Base-by-base conservation (phyloP, 2,329 filamentous ascomycete species). In the Neoscytalidium dimidiatum region DNA sequence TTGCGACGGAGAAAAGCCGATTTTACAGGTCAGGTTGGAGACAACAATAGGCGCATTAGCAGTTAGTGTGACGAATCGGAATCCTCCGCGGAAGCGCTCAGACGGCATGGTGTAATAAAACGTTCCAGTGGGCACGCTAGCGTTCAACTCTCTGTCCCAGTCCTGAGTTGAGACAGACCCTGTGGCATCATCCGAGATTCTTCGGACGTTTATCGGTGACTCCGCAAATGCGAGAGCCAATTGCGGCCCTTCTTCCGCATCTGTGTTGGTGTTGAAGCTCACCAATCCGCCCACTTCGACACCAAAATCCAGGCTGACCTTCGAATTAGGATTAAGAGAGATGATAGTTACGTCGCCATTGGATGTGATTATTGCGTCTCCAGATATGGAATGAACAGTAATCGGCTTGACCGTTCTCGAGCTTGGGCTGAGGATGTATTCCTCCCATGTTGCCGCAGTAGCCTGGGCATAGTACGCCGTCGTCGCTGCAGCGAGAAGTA, bases 221-320 rank as follows among this genome's bases (percentile, higher is more conserved):
- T 81, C 79, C 3, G 76, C 75, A 61, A 81, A 81, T 3, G 78
- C 78, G 5, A 80, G 70, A 3, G 78, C 77, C 11, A 81, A 19
- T 17, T 46, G 68, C 2, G 70, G 68, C 11, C 76, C 77, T 6
- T 68, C 35, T 2, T 77, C 77, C 8, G 77, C 77, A 3, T 60
- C 41, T 9, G 4, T 80, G 74, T 2, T 74, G 76, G 69, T 85
- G 88, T 11, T 79, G 73, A 28, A 88, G 68, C 3, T 80, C 81
- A 84, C 75, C 63, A 87, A 81, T 2, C 86, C 86, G 41, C 85
- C 85, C 5, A 88, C 84, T 70, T 87, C 84, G 19, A 81, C 77
- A 2, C 85, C 85, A 70, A 88, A 88, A 71, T 88, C 86, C 63
- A 86, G 85, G 2, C 56, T 60, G 9, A 60, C 56, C 9, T 60